A percentile compares a stretch with the other conserved stretches of the same genome.
phyloP scores from a whole-genome alignment of 306 rosid species.

The Ammopiptanthus mongolicus region DNA sequence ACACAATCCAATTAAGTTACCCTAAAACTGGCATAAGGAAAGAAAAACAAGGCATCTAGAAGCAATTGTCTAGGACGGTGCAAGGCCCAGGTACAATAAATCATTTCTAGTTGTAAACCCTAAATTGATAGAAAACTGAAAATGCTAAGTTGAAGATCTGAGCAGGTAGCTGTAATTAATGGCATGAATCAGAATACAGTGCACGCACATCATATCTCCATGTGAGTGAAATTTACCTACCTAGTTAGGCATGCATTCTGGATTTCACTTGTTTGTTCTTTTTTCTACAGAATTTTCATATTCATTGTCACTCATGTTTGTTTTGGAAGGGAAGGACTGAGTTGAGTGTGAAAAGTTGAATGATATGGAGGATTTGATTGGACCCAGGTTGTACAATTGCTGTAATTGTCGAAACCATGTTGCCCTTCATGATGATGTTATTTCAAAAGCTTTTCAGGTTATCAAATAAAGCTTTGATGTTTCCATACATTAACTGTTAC shows the following conservation, averaged over 20 bases:
- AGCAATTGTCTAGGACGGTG: neutral
- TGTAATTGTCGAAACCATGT: constrained; percentile 57
- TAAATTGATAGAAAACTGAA: neutral
- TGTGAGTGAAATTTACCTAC: neutral
- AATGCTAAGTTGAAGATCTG: neutral
- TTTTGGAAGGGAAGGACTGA: neutral
- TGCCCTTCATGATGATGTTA: constrained; percentile 59
- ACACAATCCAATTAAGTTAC: neutral
- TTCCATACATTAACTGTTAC: neutral
- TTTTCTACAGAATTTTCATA: neutral
- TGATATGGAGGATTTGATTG: constrained; percentile 47
- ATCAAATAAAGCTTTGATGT: neutral
- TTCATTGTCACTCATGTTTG: neutral
- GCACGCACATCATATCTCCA: neutral
- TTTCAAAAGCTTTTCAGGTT: constrained; percentile 75
- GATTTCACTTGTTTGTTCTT: neutral
- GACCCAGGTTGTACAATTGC: constrained; percentile 52
- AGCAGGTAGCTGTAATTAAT: neutral
- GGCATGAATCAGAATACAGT: neutral
- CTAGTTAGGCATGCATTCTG: neutral
- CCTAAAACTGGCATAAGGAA: neutral
- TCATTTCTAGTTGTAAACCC: neutral
- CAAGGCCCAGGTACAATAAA: constrained; percentile 19
- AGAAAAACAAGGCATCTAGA: neutral
- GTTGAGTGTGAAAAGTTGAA: constrained; percentile 1